Evolutionary conservation across 495 filamentous ascomycete species (phyloP), one percentile per base, ranked within the genome.

Genomic region (Hapsidospora chrysogenum): DNA sequence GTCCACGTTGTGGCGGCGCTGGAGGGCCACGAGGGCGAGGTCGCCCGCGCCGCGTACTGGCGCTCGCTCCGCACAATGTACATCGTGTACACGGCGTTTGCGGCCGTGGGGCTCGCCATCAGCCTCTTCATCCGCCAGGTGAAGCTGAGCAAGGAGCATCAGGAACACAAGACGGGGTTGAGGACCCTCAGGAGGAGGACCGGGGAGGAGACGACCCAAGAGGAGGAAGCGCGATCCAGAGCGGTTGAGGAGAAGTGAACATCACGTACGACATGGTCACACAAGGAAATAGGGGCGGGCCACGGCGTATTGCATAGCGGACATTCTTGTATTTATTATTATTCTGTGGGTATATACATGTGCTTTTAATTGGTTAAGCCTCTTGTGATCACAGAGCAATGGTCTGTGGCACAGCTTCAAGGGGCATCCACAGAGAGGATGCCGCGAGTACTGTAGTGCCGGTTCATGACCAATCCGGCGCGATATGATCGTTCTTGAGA

Each of bases 11-110:
- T 82, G 13, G 46, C 51, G 9, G 36, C 51, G 0, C 58, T 83
- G 0, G 61, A 62, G 0, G 48, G 62, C 0, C 47, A 47, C 4
- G 57, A 72, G 32, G 57, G 61, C 21, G 39, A 42, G 0, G 56
- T 72, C 17, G 71, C 73, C 0, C 56, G 66, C 3, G 40, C 42
- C 0, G 71, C 70, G 0, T 80, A 72, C 36, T 70, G 61, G 29
- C 59, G 66, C 25, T 60, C 64, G 17, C 43, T 84, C 37, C 61
- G 54, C 32, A 70, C 64, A 23, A 79, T 83, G 70, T 85, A 72
- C 64, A 79, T 81, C 38, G 58, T 70, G 43, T 82, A 76, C 33
- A 63, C 68, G 0, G 63, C 51, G 3, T 54, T 78, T 9, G 56
- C 66, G 4, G 70, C 46, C 1, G 23, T 72, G 0, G 76, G 70